A percentile compares a stretch with the other conserved stretches of the same genome.
These are phyloP conservation scores for Polytrichum formosum DNA, from an alignment of 225 moss, liverwort and hornwort genomes.

Conservation along the genomic window DNA sequence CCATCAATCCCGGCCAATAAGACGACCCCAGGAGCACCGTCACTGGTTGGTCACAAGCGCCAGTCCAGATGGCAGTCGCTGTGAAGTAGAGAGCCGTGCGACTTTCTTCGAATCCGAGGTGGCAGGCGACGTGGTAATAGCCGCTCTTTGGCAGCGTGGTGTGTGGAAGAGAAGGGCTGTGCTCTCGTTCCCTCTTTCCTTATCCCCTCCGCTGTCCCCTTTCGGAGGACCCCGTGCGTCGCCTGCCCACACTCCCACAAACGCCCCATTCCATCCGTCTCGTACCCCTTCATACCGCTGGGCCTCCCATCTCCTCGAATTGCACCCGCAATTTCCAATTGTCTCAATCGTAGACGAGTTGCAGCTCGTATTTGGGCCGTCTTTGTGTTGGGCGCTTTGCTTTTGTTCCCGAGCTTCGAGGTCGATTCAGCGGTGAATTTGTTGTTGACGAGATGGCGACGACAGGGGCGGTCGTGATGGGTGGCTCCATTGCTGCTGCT, in stretches of 20 bases:
- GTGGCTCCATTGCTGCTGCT: conserved; percentile 3
- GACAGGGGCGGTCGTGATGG: conserved; percentile 15
- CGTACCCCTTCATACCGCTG: not conserved
- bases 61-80: no score
- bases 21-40: no score
- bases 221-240: not conserved
- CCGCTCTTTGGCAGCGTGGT: not conserved
- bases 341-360: not conserved
- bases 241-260: not conserved
- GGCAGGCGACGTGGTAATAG: not conserved
- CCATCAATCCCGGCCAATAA: no score
- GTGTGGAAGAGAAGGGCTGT: not conserved
- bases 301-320: not conserved
- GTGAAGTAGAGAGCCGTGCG: no score
- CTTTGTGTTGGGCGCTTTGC: not conserved
- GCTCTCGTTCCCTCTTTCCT: not conserved
- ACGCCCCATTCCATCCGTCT: not conserved
- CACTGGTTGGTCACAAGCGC: no score
- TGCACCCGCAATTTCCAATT: not conserved
- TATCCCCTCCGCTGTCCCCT: not conserved
- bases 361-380: not conserved
- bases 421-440: not conserved
- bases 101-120: not conserved
- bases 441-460: conserved; percentile 12
- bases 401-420: not conserved